Base-by-base conservation (phyloP, 192 early-diverging fungal species). In the Piromyces finnis region DNA sequence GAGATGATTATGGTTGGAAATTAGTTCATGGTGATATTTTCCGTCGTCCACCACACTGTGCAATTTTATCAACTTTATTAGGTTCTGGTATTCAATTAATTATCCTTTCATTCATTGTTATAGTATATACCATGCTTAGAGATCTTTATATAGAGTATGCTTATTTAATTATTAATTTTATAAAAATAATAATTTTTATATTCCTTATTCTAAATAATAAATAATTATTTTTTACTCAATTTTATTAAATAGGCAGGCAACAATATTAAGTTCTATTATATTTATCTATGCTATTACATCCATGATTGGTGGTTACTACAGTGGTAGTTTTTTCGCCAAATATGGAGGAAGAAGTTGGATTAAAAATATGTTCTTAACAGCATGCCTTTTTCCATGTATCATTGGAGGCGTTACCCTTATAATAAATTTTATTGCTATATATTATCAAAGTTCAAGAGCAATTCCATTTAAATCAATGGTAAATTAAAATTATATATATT, bases 261-360 rank as follows among this genome's bases (percentile, higher is more conserved):
- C 89, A n/a, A 93, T 93, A 35, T 81, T 95, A 80, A 94, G 92
- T 0, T 87, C 90, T 27, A 85, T 92, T 30, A 91, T 95, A n/a
- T 95, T 95, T 81, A 82, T 94, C 18, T 95, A 94, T 84, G 91
- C 93, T 1, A 81, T 94, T 12, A 92, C 89, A 1, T 93, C 93
- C 3, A 84, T 89, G 37, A 83, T 94, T 51, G 84, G 89, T 28
- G 94, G 93, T 13, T 95, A 90, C 83, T 87, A 88, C 30, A 89
- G 89, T 37, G 88, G 90, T 17, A 86, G 91, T 41, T 91, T 88
- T 81, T 94, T 91, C 82, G 82, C 87, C 32, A 85, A 88, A 35
- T 92, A 92, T 77, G 92, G 92, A 77, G 89, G 89, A 86, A 80
- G 32, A 35, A 87, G 91, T 35, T 94, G 92, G 92, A 85, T 94